Evolutionary conservation across 768 basidiomycete species (phyloP), one percentile per base, ranked within the genome.

Genomic region (Galerina marginata): DNA sequence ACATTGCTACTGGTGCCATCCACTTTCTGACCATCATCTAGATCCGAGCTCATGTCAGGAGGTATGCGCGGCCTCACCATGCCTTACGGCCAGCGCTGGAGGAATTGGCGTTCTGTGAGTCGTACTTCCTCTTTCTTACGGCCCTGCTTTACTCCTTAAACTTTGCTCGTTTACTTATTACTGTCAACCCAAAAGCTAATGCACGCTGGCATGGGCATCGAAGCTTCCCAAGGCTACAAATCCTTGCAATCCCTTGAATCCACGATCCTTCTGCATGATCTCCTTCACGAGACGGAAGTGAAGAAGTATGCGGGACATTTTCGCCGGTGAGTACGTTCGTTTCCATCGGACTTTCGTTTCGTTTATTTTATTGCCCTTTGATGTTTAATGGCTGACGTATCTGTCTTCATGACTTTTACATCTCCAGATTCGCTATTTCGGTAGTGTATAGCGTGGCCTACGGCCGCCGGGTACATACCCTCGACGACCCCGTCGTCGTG

Each of bases 81-180:
- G 72, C 71, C 72, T 0, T 72, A 74, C 52, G 72, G 72, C 11
- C 65, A 66, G 49, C 59, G 68, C 20, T 77, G 74, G 69, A 68
- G 73, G 15, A 71, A 69, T 26, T 77, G 74, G 74, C 66, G 72
- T 67, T 67, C 71, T 37, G 75, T 75, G 40, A 56, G 72, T 64
- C 4, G 3, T n/a, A 15, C 20, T 40, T 40, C 38, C 25, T 16
- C 2, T 47, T 6, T 20, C 1, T 20, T 57, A 43, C 23, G 58
- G 49, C 23, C 56, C 54, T 59, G 4, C 4, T 47, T 25, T 36
- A 25, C 0, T 33, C 29, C 29, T 33, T 7, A 37, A 47, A 58
- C 20, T 20, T 20, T 20, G 20, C 20, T 20, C 20, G 49, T 45
- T 44, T 60, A 20, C 50, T 53, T 14, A 55, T 16, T 12, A 14